Conservation (phyloP, 2,329 filamentous ascomycete species). For the Dendrostoma leiphaemia region DNA sequence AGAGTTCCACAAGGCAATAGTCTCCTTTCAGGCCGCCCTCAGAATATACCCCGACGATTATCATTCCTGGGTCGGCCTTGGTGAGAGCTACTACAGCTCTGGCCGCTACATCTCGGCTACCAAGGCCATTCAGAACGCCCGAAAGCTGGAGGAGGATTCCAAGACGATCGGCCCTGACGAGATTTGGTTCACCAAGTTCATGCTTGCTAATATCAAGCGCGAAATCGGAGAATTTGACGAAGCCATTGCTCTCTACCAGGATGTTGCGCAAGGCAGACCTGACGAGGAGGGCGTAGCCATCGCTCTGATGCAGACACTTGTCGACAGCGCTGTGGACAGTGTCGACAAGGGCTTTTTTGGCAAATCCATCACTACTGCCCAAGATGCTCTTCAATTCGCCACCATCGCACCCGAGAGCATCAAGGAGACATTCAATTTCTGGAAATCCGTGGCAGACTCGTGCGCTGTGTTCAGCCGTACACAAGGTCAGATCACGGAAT, state of each 20-base stretch:
- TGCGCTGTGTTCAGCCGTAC: conserved; percentile 81
- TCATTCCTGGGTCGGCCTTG: conserved; percentile 92
- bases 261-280: conserved; percentile 66
- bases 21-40: conserved; percentile 87
- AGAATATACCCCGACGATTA: conserved; percentile 84
- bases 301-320: conserved; percentile 81
- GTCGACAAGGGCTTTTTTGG: conserved; percentile 85
- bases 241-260: conserved; percentile 73
- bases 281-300: conserved; percentile 84
- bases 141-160: conserved; percentile 58
- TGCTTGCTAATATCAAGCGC: conserved; percentile 91
- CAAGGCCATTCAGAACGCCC: conserved; percentile 84
- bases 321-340: conserved; percentile 76
- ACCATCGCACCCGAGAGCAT: conserved; percentile 58
- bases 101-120: conserved; percentile 92
- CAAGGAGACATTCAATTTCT: conserved; percentile 82
- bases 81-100: conserved; percentile 96
- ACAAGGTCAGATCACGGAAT: conserved; percentile 61
- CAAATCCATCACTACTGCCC: conserved; percentile 70
- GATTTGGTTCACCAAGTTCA: conserved; percentile 94
- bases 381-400: conserved; percentile 67
- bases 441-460: conserved; percentile 89
- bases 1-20: conserved; percentile 83
- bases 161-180: conserved; percentile 58
- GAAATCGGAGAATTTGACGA: conserved; percentile 89